phyloP scores from a whole-genome alignment of 306 rosid genomes.

The Leucaena leucocephala region DNA sequence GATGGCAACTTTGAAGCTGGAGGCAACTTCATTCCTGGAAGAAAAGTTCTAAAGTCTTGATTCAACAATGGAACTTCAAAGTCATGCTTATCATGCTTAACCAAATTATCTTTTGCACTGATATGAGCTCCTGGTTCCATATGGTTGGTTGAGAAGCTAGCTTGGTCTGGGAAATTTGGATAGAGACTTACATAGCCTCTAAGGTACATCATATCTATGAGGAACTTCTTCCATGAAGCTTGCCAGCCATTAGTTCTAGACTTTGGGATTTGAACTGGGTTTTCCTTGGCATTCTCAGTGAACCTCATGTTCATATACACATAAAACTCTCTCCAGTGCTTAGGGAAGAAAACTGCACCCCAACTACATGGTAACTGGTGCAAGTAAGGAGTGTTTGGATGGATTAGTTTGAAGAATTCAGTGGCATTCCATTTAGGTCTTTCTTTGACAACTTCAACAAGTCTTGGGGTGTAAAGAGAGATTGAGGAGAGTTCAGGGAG shows the following conservation, averaged over 20 bases:
- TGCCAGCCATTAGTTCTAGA: constrained; percentile 99
- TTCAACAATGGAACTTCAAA: constrained; percentile 90
- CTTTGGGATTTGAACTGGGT: constrained; percentile 92
- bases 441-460: constrained; percentile 93
- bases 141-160: constrained; percentile 94
- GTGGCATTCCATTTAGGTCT: constrained; percentile 95
- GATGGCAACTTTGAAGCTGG: constrained; percentile 81
- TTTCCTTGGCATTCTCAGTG: constrained; percentile 77
- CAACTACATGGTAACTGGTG: constrained; percentile 96
- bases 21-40: constrained; percentile 80
- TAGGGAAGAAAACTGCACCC: constrained; percentile 99
- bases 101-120: constrained; percentile 80
- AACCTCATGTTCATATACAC: constrained; percentile 93
- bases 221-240: constrained; percentile 98
- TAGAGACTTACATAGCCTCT: constrained; percentile 93
- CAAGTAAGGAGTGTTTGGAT: constrained; percentile 90
- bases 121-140: constrained; percentile 99
- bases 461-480: constrained; percentile 90
- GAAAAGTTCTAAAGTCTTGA: constrained; percentile 58
- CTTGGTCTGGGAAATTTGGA: constrained; percentile 89
- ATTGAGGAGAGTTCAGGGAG: constrained; percentile 85
- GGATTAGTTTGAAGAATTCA: constrained; percentile 67
- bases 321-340: constrained; percentile 96
- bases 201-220: constrained; percentile 96
- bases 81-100: constrained; percentile 75